Evolutionary conservation across 1,284 basidiomycete genomes (phyloP).

Genomic region (Erythrobasidium hasegawianum): DNA sequence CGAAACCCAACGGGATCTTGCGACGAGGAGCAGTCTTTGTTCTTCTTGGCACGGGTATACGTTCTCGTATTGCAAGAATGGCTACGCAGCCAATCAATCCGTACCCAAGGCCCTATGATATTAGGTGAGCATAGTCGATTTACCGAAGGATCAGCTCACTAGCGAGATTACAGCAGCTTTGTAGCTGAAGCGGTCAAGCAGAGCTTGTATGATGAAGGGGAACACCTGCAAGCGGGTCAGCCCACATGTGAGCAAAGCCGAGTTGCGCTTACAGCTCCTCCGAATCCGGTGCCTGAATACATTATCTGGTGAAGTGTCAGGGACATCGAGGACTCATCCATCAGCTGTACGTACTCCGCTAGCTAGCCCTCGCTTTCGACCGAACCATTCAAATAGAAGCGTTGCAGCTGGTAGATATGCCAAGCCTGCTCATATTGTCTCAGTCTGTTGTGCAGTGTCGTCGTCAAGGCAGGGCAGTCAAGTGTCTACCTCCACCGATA

Average conservation of each 20-base stretch:
- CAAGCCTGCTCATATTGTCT: too few relatives aligned
- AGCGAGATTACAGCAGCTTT: slow-evolving; percentile 48
- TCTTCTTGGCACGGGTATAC: slow-evolving; percentile 7
- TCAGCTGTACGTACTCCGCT: slow-evolving; percentile 41
- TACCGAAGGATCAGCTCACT: slow-evolving; percentile 8
- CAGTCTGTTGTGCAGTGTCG: too few relatives aligned
- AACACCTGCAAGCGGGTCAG: slow-evolving; percentile 38
- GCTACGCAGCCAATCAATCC: slow-evolving; percentile 10
- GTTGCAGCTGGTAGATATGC: slow-evolving; percentile 50
- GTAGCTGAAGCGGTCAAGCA: slow-evolving; percentile 48
- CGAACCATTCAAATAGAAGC: slow-evolving; percentile 50
- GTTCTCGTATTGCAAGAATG: slow-evolving; percentile 7
- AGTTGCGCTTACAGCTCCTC: slow-evolving; percentile 42
- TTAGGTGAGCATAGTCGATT: not conserved
- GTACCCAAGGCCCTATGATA: slow-evolving; percentile 14
- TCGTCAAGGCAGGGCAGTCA: too few relatives aligned
- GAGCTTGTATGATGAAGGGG: slow-evolving; percentile 48
- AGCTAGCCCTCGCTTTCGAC: slow-evolving; percentile 47
- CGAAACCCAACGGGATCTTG: slow-evolving; percentile 43
- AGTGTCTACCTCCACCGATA: slow-evolving; percentile 43
- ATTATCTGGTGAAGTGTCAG: not conserved
- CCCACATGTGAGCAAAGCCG: too few relatives aligned
- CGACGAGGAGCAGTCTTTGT: slow-evolving; percentile 3
- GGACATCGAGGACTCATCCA: not conserved
- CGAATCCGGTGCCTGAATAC: slow-evolving; percentile 48